A percentile compares a stretch with the other conserved stretches of the same genome.
Evolutionary conservation across 2,329 filamentous ascomycete species (phyloP).

Genomic region (Chrysoporthe deuterocubensis): DNA sequence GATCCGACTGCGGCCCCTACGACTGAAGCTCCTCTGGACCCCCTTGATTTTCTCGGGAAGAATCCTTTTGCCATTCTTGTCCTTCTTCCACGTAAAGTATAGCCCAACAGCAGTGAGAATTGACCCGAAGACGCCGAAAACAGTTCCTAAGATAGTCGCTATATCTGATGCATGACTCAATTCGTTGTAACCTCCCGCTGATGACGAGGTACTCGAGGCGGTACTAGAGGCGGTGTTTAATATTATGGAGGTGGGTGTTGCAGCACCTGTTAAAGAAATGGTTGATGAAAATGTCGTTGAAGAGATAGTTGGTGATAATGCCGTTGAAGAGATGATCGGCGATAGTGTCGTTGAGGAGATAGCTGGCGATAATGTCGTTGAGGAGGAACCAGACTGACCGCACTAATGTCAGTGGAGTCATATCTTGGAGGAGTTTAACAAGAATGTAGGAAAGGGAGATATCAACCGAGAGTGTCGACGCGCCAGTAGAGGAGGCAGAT

Average conservation of each 20-base stretch:
- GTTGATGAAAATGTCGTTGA: background rate
- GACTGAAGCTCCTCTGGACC: background rate
- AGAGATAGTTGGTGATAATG: background rate
- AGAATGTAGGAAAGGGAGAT: background rate
- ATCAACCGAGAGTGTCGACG: background rate
- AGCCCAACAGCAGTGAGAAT: background rate
- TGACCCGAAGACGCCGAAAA: background rate
- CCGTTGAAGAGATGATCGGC: background rate
- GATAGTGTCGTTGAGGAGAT: background rate
- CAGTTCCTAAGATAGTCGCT: background rate
- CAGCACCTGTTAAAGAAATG: too few species aligned
- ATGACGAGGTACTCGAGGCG: background rate
- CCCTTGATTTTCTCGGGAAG: background rate
- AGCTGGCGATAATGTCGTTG: background rate
- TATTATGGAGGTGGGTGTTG: too few species aligned
- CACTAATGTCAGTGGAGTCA: background rate
- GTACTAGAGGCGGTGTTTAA: background rate
- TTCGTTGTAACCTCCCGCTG: background rate
- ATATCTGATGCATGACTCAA: background rate
- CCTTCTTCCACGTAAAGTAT: background rate
- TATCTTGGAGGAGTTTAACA: background rate
- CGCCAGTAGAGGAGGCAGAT: background rate
- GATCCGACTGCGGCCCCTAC: background rate
- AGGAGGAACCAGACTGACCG: background rate
- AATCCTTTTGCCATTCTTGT: background rate